A percentile compares a stretch with the other conserved stretches of the same genome.
These are phyloP conservation scores for Phytophthora sp. DNA, from an alignment of 352 stramenopile species.

Conservation along the genomic window DNA sequence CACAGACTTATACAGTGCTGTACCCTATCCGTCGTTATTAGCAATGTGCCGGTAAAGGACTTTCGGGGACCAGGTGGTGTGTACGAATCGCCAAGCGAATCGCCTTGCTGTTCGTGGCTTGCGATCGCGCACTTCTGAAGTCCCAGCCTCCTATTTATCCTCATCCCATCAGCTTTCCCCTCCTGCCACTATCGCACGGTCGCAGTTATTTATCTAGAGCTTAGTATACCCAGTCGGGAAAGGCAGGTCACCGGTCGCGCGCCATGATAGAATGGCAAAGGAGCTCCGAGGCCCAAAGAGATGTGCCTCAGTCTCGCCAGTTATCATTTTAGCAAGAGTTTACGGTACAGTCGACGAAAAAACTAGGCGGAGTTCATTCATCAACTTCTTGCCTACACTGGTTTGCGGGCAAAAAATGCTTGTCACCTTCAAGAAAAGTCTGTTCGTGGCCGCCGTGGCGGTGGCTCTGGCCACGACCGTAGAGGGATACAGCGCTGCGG, in stretches of 20 bases:
- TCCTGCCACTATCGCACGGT: slow-evolving; percentile 23
- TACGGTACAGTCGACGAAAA: neutral
- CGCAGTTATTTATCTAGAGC: slow-evolving; percentile 12
- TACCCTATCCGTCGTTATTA: slow-evolving; percentile 1
- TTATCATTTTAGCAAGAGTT: neutral
- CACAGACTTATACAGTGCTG: neutral
- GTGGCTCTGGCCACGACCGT: slow-evolving; percentile 16
- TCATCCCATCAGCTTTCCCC: slow-evolving; percentile 22
- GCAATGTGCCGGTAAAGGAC: slow-evolving; percentile 20
- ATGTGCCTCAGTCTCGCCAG: slow-evolving; percentile 25
- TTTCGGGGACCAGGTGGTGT: slow-evolving; percentile 19
- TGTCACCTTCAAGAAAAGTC: slow-evolving; percentile 30
- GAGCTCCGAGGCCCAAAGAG: slow-evolving; percentile 1
- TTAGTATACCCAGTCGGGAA: slow-evolving; percentile 16
- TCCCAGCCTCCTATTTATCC: slow-evolving; percentile 19
- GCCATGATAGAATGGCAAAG: slow-evolving; percentile 16
- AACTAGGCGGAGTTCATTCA: slow-evolving; percentile 19
- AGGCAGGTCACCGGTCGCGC: neutral
- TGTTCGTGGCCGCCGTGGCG: slow-evolving; percentile 32
- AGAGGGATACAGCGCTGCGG: slow-evolving; percentile 22
- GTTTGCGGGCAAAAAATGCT: slow-evolving; percentile 25
- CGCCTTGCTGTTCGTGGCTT: slow-evolving; percentile 10
- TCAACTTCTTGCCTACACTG: slow-evolving; percentile 23
- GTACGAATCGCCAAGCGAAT: slow-evolving; percentile 8
- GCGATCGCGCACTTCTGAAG: neutral